Percentiles rank a stretch among this genome's conserved stretches.
Evolutionary conservation across 805 yeast genomes (phyloP).

Genomic region (Lipomyces japonicus): DNA sequence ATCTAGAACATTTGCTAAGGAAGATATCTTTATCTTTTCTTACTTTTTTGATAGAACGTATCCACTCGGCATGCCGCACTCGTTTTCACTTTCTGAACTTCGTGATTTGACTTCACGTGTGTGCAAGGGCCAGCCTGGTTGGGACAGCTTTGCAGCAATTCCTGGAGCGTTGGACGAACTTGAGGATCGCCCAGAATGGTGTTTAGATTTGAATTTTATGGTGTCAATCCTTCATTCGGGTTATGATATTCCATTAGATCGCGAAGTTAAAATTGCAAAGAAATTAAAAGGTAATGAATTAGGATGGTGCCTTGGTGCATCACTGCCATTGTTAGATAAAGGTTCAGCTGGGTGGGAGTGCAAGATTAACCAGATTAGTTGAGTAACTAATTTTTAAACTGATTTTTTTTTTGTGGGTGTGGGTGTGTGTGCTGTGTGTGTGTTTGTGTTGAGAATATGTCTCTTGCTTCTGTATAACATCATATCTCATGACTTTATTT

Average conservation of each 20-base stretch:
- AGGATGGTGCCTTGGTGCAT: constrained; percentile 99
- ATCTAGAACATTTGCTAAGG: constrained; percentile 64
- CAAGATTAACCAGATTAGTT: constrained; percentile 30
- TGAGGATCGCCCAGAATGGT: constrained; percentile 84
- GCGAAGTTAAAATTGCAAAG: constrained; percentile 91
- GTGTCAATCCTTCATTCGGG: constrained; percentile 91
- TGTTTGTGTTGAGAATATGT: not conserved
- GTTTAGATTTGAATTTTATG: constrained; percentile 87
- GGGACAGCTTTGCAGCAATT: constrained; percentile 68
- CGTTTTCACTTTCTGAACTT: constrained; percentile 82
- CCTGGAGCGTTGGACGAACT: constrained; percentile 65
- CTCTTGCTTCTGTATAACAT: not conserved
- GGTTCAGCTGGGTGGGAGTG: constrained; percentile 67
- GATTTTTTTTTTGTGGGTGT: not conserved
- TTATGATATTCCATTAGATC: constrained; percentile 82
- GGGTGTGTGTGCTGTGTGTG: not conserved
- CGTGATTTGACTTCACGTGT: constrained; percentile 76
- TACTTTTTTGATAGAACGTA: constrained; percentile 91
- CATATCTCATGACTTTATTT: not conserved
- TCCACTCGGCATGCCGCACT: constrained; percentile 90
- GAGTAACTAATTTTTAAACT: not conserved
- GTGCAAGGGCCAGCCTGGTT: constrained; percentile 74
- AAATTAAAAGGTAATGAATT: constrained; percentile 83
- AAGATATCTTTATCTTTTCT: constrained; percentile 86
- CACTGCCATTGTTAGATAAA: constrained; percentile 78